Evolutionary conservation across 139 green algal genomes (phyloP).

Genomic region (Chlamydomonas sphaeroides): DNA sequence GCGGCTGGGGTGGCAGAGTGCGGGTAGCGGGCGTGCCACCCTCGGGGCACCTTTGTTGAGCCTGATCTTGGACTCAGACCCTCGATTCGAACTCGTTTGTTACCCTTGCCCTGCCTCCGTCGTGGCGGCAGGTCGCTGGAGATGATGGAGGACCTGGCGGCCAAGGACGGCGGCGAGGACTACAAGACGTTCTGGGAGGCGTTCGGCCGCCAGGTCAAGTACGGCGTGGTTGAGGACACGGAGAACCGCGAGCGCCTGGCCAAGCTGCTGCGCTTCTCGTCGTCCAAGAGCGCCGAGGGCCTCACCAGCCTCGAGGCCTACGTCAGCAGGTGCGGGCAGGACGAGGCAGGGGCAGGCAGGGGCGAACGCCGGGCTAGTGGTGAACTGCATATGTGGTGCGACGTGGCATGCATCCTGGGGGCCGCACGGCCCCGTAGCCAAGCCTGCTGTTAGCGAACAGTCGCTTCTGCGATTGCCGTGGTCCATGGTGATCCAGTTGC

Average conservation of each 20-base stretch:
- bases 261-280: slow-evolving; percentile 86
- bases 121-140: slow-evolving; percentile 72
- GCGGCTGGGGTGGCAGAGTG: not conserved
- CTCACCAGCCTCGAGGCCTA: slow-evolving; percentile 87
- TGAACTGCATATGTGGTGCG: too few species aligned
- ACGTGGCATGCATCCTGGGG: too few species aligned
- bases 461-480: too few species aligned
- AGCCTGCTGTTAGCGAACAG: too few species aligned
- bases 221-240: slow-evolving; percentile 93
- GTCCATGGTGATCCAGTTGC: too few species aligned
- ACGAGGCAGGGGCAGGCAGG: not conserved
- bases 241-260: slow-evolving; percentile 79
- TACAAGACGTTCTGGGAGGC: slow-evolving; percentile 93
- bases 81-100: too few species aligned
- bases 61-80: too few species aligned
- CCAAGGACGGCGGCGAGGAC: slow-evolving; percentile 74
- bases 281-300: slow-evolving; percentile 69
- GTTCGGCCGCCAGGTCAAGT: slow-evolving; percentile 92
- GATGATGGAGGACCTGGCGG: slow-evolving; percentile 90
- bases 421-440: too few species aligned
- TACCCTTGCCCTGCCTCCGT: not conserved
- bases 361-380: too few species aligned
- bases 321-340: slow-evolving; percentile 84
- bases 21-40: too few species aligned
- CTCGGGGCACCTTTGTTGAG: too few species aligned